Percentiles rank a stretch among this genome's conserved stretches.
These are phyloP conservation scores for Cadophora gregata DNA, from an alignment of 2,329 filamentous ascomycete species.

Conservation along the genomic window DNA sequence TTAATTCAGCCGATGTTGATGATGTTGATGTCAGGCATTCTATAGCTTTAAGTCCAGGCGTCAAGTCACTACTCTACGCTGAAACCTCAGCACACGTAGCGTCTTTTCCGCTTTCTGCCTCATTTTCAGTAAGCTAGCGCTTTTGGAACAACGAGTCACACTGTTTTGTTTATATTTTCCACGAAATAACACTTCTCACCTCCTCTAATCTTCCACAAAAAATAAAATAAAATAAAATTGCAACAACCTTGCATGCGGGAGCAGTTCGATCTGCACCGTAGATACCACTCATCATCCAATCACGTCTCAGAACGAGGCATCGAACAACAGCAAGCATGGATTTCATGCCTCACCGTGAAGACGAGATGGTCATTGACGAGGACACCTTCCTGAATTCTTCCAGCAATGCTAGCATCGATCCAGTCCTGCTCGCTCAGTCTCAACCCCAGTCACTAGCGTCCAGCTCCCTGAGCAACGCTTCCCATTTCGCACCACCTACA, in stretches of 20 bases:
- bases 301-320: background rate
- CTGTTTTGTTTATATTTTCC: background rate
- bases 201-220: too few species aligned
- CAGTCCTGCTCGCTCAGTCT: background rate
- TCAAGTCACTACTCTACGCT: too few species aligned
- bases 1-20: too few species aligned
- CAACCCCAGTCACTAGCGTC: background rate
- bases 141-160: background rate
- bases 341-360: background rate
- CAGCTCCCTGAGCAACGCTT: background rate
- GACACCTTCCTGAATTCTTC: background rate
- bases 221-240: background rate
- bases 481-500: background rate
- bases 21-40: background rate
- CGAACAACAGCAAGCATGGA: background rate
- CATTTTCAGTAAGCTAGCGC: background rate
- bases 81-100: too few species aligned
- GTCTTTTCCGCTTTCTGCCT: background rate
- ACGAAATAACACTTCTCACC: background rate
- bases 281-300: background rate
- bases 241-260: background rate
- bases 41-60: too few species aligned
- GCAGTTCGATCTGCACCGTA: background rate
- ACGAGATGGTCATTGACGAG: background rate
- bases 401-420: background rate